Conservation (phyloP, 2,329 filamentous ascomycete genomes). For the Amylocarpus encephaloides region DNA sequence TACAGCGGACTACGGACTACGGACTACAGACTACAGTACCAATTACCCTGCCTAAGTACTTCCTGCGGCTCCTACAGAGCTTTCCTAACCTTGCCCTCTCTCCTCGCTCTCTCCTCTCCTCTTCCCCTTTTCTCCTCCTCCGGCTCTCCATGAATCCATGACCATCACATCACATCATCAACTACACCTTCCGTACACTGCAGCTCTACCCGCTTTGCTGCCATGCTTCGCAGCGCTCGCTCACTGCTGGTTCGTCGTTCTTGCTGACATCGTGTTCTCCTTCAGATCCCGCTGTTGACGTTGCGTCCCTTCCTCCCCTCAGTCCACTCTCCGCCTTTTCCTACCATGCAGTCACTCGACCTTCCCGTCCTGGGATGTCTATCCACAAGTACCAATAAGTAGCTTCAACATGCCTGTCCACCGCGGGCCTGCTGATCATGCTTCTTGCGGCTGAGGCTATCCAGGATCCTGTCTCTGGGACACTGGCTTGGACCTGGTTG, state of each 20-base stretch:
- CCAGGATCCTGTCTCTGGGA: conserved; percentile 19
- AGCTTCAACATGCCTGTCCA: not conserved
- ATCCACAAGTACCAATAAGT: not conserved
- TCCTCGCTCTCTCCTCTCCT: too few relatives aligned
- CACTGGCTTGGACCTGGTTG: conserved; percentile 1
- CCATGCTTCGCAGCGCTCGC: not conserved
- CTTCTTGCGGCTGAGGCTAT: conserved; percentile 10
- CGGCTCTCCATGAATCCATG: not conserved
- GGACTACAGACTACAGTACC: too few relatives aligned
- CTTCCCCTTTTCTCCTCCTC: too few relatives aligned
- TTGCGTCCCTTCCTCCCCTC: not conserved
- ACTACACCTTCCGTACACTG: not conserved
- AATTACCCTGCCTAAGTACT: too few relatives aligned
- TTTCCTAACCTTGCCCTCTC: not conserved
- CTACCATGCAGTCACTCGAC: conserved; percentile 5
- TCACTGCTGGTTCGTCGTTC: not conserved
- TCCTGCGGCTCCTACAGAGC: too few relatives aligned
- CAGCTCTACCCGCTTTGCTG: not conserved
- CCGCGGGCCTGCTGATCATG: conserved; percentile 17
- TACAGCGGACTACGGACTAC: not conserved
- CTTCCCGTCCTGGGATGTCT: conserved; percentile 6
- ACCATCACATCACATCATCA: not conserved
- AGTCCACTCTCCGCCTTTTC: not conserved
- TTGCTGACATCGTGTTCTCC: conserved; percentile 5
- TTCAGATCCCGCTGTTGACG: too few relatives aligned